Evolutionary conservation across 768 basidiomycete genomes (phyloP), one percentile per base, ranked within the genome.

Genomic region (Termitomyces sp.): DNA sequence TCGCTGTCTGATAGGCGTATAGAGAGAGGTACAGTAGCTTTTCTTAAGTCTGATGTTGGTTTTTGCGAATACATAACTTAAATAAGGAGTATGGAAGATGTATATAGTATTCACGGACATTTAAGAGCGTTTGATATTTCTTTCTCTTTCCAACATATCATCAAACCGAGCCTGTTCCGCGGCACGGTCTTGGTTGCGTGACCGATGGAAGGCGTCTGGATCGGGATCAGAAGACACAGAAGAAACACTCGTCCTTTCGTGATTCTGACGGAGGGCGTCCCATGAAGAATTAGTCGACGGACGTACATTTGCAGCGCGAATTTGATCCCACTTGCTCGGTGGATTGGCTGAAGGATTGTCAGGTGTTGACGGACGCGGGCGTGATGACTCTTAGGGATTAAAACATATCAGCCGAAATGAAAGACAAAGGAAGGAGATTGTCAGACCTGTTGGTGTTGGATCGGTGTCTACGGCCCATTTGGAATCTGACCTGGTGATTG

Each of bases 231-330:
- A 55, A 46, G 48, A 50, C 18, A 36, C 20, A 49, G 62, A 60
- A 52, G 68, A 61, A 3, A 75, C 57, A 57, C 71, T 59, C 9
- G 66, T 58, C 61, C 73, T 77, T 67, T 81, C 79, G 61, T 86
- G 78, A 50, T 74, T 76, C 67, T 88, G 85, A 35, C 89, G 83
- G 23, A 91, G 74, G 28, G 72, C 69, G 64, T 90, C 89, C 89
- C 89, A 90, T 4, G 86, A 76, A 20, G 89, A 89, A 40, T 70
- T 76, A 16, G 71, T 59, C 33, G 70, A 73, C 20, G 74, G 70
- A 16, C 72, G 74, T 50, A 68, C 62, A 60, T 86, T 86, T 35
- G 74, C 80, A 47, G 75, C 73, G 56, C 88, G 83, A 50, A 91
- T 85, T 61, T 85, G 79, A 36, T 88, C 86, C 89, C 89, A 91